Percentiles rank a stretch among this genome's conserved stretches.
Conservation (phyloP, 2,329 filamentous ascomycete species). For the Ascocoryne sarcoides region DNA sequence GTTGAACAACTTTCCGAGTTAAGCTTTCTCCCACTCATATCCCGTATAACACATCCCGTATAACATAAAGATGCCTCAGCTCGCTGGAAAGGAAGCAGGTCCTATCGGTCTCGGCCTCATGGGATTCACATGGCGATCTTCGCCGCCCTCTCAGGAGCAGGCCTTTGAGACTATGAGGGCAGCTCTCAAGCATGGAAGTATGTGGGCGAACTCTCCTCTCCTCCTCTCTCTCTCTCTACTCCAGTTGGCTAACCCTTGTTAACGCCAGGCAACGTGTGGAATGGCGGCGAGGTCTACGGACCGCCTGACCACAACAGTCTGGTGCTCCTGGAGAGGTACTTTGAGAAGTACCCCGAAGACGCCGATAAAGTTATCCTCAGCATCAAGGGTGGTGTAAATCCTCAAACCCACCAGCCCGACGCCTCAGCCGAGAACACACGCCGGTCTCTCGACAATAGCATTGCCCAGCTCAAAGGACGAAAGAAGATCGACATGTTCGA, state of each 20-base stretch:
- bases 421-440: constrained; percentile 46
- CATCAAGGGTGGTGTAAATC: constrained; percentile 52
- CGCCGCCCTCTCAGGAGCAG: constrained; percentile 35
- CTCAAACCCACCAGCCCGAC: constrained; percentile 34
- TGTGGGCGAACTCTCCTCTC: too few species aligned
- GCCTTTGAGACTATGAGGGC: constrained; percentile 47
- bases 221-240: too few species aligned
- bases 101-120: constrained; percentile 24
- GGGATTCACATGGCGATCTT: constrained; percentile 27
- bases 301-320: constrained; percentile 48
- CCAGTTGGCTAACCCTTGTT: too few species aligned
- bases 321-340: constrained; percentile 52
- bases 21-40: too few species aligned
- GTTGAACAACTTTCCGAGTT: too few species aligned
- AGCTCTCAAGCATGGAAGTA: too few species aligned
- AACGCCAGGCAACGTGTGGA: too few species aligned
- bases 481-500: constrained; percentile 42
- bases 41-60: too few species aligned
- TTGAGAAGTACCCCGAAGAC: constrained; percentile 54
- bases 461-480: constrained; percentile 38
- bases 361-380: constrained; percentile 51
- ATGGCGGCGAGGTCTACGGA: constrained; percentile 55
- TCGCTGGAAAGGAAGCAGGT: constrained; percentile 22
- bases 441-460: constrained; percentile 48
- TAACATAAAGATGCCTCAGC: constrained; percentile 19